Conservation (phyloP, 2,329 filamentous ascomycete species). For the Fusarium sp. region DNA sequence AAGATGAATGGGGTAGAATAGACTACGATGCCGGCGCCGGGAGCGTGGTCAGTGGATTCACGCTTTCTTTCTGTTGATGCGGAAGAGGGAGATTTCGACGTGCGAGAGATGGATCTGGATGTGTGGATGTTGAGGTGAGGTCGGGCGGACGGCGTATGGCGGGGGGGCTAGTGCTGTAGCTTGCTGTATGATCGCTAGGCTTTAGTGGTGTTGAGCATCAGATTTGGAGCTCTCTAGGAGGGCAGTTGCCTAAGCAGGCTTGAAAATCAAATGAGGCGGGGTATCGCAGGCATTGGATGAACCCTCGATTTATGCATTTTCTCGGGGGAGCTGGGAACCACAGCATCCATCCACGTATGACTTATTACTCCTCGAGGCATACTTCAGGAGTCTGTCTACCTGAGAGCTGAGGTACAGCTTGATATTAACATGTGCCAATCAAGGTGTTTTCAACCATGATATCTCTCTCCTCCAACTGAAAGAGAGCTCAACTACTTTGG, state of each 20-base stretch:
- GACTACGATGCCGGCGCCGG: slow-evolving; percentile 38
- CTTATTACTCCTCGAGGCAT: background rate
- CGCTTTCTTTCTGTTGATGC: slow-evolving; percentile 31
- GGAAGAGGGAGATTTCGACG: slow-evolving; percentile 32
- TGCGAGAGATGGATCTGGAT: slow-evolving; percentile 15
- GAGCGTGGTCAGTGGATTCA: slow-evolving; percentile 40
- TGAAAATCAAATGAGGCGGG: slow-evolving; percentile 30
- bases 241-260: slow-evolving; percentile 8
- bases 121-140: slow-evolving; percentile 12
- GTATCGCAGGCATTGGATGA: background rate
- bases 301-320: slow-evolving; percentile 2
- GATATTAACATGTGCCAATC: slow-evolving; percentile 16
- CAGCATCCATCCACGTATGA: background rate
- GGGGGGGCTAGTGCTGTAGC: slow-evolving; percentile 12
- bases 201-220: slow-evolving; percentile 16
- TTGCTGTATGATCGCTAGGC: slow-evolving; percentile 5
- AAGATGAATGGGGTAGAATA: slow-evolving; percentile 19
- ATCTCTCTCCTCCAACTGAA: slow-evolving; percentile 1
- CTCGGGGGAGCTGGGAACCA: background rate
- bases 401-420: background rate
- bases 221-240: background rate
- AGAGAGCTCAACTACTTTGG: slow-evolving; percentile 18
- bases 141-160: background rate
- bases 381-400: background rate
- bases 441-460: slow-evolving; percentile 1